These are phyloP conservation scores for Exophiala bonariae DNA, from an alignment of 2,329 filamentous ascomycete genomes.

Conservation along the genomic window DNA sequence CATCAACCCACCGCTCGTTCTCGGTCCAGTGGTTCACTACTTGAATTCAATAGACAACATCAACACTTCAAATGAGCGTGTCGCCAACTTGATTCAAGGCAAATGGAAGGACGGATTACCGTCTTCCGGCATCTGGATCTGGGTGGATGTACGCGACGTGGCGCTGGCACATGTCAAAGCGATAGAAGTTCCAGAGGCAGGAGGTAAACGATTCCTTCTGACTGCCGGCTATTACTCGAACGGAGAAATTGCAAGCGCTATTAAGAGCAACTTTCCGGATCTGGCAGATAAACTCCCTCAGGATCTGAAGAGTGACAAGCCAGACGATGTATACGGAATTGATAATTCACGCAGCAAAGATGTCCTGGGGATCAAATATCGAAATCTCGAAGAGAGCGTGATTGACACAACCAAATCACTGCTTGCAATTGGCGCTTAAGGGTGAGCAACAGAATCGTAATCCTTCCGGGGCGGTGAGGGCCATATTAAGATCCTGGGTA, in stretches of 20 bases:
- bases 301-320: constrained; percentile 1
- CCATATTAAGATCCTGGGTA: too few relatives aligned
- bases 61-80: constrained; percentile 38
- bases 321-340: constrained; percentile 4
- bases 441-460: too few relatives aligned
- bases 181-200: constrained; percentile 12
- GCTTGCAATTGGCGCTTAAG: background rate
- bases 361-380: constrained; percentile 8
- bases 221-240: constrained; percentile 6
- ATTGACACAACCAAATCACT: constrained; percentile 9
- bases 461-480: too few relatives aligned
- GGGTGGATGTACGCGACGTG: constrained; percentile 17
- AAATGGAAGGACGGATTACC: constrained; percentile 25
- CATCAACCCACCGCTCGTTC: constrained; percentile 47
- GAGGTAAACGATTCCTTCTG: constrained; percentile 15
- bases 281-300: constrained; percentile 7
- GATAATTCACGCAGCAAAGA: constrained; percentile 6
- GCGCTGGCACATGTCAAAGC: constrained; percentile 18
- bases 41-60: constrained; percentile 25
- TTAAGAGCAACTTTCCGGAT: constrained; percentile 9
- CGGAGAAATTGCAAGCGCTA: constrained; percentile 5
- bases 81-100: constrained; percentile 32
- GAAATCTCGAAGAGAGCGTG: constrained; percentile 3
- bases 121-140: background rate
- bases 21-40: constrained; percentile 37